Conservation (phyloP, 2,329 filamentous ascomycete genomes). For the Dryadomyces quercus-mongolicae region DNA sequence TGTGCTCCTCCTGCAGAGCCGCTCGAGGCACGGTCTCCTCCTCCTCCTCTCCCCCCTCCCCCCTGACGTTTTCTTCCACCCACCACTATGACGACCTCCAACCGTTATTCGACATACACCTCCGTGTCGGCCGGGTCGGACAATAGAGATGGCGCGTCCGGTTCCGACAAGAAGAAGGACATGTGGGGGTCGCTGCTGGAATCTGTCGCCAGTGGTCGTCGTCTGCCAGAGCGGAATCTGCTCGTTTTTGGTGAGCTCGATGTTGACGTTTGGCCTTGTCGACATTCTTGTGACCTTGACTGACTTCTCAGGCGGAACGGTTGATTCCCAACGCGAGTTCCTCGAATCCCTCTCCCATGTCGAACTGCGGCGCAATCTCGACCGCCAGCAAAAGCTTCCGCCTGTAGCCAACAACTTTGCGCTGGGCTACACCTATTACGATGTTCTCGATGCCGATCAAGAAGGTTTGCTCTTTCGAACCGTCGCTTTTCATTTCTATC, state of each 20-base stretch:
- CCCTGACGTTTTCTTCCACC: not conserved
- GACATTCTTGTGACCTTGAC: conserved; percentile 11
- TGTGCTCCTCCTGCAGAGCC: not conserved
- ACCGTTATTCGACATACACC: conserved; percentile 48
- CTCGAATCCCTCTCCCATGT: conserved; percentile 47
- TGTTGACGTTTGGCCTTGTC: too few species aligned
- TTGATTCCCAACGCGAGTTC: conserved; percentile 76
- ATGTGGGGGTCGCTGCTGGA: conserved; percentile 93
- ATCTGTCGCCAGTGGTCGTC: conserved; percentile 78
- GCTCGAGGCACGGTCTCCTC: not conserved
- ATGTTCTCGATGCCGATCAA: conserved; percentile 86
- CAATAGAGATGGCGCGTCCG: conserved; percentile 28
- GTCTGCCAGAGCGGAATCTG: conserved; percentile 83
- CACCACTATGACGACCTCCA: conserved; percentile 33
- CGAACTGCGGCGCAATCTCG: conserved; percentile 40
- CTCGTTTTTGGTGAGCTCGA: conserved; percentile 58
- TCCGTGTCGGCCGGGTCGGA: conserved; percentile 40
- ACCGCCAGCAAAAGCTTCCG: conserved; percentile 49
- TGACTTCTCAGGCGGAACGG: conserved; percentile 56
- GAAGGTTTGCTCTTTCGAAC: conserved; percentile 55
- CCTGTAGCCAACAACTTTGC: conserved; percentile 88
- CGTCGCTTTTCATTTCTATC: not conserved
- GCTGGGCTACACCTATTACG: conserved; percentile 87
- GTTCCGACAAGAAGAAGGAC: conserved; percentile 57
- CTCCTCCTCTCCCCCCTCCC: too few species aligned